These are phyloP conservation scores for Starmerella vaccinii DNA, from an alignment of 805 yeast genomes.

Conservation along the genomic window DNA sequence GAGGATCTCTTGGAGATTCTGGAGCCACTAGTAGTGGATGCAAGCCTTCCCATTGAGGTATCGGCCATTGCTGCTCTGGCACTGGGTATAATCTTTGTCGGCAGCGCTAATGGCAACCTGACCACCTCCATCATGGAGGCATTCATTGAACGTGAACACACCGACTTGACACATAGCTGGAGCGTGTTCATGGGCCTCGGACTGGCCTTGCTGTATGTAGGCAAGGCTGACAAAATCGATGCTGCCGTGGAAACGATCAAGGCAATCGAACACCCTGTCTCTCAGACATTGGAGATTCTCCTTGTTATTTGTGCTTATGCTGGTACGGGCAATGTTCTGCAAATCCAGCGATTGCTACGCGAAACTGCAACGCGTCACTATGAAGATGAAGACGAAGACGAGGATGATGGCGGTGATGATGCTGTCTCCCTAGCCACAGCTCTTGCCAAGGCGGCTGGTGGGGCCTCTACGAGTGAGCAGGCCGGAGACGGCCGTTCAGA, in stretches of 20 bases:
- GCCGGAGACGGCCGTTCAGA: background rate
- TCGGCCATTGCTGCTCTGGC: slow-evolving; percentile 83
- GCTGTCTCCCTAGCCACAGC: slow-evolving; percentile 10
- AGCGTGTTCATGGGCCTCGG: slow-evolving; percentile 85
- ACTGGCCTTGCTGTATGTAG: slow-evolving; percentile 81
- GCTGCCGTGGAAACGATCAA: slow-evolving; percentile 78
- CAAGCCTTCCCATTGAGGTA: slow-evolving; percentile 62
- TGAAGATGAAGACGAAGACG: slow-evolving; percentile 51
- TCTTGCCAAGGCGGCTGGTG: slow-evolving; percentile 10
- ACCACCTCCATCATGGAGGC: slow-evolving; percentile 88
- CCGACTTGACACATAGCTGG: slow-evolving; percentile 76
- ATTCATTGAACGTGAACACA: slow-evolving; percentile 69
- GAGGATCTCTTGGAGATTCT: slow-evolving; percentile 69
- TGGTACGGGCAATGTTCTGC: slow-evolving; percentile 94
- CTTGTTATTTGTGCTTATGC: slow-evolving; percentile 91
- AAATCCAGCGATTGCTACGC: slow-evolving; percentile 81
- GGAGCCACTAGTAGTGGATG: slow-evolving; percentile 72
- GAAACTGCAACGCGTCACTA: slow-evolving; percentile 61
- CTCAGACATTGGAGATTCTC: slow-evolving; percentile 76
- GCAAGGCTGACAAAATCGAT: slow-evolving; percentile 90
- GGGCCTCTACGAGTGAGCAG: background rate
- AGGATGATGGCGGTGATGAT: slow-evolving; percentile 41
- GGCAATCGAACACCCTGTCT: slow-evolving; percentile 91
- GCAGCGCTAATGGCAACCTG: slow-evolving; percentile 89
- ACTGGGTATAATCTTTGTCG: slow-evolving; percentile 88